These are phyloP conservation scores for Paramecium tetraurelia DNA, from an alignment of 73 alveolate species.

Conservation along the genomic window DNA sequence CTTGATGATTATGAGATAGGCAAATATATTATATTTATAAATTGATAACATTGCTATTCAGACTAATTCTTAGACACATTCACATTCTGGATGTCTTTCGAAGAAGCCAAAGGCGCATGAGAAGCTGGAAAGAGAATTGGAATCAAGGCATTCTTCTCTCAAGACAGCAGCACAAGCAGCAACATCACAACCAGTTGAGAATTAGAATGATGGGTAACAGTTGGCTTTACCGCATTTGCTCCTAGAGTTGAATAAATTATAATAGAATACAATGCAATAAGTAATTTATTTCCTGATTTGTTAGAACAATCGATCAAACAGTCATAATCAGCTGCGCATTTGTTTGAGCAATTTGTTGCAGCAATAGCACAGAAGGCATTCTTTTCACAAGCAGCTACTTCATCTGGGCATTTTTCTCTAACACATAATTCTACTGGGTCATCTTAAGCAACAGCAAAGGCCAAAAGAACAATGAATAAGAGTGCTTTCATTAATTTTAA, in stretches of 20 bases:
- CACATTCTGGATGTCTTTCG: constrained; percentile 33
- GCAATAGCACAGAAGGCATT: constrained; percentile 44
- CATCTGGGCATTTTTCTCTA: constrained; percentile 52
- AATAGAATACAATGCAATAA: neutral
- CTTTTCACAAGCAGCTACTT: constrained; percentile 23
- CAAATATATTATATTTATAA: neutral
- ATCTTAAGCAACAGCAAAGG: constrained; percentile 5
- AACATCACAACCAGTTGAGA: constrained; percentile 9
- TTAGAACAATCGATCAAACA: constrained; percentile 1
- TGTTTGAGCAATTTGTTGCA: neutral
- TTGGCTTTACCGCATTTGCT: neutral
- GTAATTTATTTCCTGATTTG: constrained; percentile 6
- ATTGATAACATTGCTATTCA: neutral
- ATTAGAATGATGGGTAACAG: neutral
- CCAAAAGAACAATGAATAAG: neutral
- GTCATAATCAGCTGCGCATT: neutral
- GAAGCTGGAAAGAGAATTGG: neutral
- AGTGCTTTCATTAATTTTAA: constrained; percentile 11
- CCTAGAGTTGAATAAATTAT: neutral
- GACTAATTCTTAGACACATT: constrained; percentile 21
- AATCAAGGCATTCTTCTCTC: neutral
- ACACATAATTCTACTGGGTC: constrained; percentile 32
- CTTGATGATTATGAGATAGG: neutral
- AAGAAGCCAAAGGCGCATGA: constrained; percentile 1
- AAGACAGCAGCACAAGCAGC: neutral